Evolutionary conservation across 2,329 filamentous ascomycete genomes (phyloP).

Genomic region (Colletotrichum ledebouriae): DNA sequence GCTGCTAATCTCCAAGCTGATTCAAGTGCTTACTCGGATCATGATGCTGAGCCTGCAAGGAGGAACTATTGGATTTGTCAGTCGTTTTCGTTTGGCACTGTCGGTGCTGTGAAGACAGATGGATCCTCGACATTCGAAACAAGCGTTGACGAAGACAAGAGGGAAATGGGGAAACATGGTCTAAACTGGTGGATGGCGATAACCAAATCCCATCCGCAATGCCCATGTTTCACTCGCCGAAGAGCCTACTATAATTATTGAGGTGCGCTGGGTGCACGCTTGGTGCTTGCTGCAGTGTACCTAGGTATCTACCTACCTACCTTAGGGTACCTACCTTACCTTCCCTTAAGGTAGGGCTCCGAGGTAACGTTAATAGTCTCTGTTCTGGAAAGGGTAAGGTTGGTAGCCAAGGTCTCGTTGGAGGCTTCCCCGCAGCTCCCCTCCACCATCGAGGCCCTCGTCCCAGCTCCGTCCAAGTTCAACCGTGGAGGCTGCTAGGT

Average conservation of each 20-base stretch:
- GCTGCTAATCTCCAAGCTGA: constrained; percentile 22
- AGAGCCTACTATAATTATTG: neutral
- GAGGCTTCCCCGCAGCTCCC: constrained; percentile 30
- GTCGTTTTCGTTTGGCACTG: neutral
- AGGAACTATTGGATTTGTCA: constrained; percentile 7
- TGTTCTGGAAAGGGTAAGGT: neutral
- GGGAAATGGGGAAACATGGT: neutral
- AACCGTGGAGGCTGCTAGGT: constrained; percentile 9
- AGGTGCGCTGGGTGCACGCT: constrained; percentile 6
- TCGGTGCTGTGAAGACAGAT: neutral
- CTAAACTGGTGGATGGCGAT: constrained; percentile 5
- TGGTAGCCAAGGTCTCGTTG: constrained; percentile 1
- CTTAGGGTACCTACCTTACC: neutral
- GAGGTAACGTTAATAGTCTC: too few relatives aligned
- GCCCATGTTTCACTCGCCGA: constrained; percentile 15
- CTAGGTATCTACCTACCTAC: constrained; percentile 12
- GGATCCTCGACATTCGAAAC: neutral
- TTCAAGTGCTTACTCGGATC: constrained; percentile 25
- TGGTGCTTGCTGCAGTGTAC: neutral
- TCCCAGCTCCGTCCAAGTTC: constrained; percentile 21
- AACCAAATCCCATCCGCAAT: constrained; percentile 27
- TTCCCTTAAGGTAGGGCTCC: too few relatives aligned
- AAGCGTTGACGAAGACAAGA: neutral
- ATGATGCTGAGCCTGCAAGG: constrained; percentile 8
- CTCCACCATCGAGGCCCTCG: constrained; percentile 8